A percentile compares a stretch with the other conserved stretches of the same genome.
Evolutionary conservation across 768 basidiomycete genomes (phyloP).

Genomic region (Psilocybe tampanensis): DNA sequence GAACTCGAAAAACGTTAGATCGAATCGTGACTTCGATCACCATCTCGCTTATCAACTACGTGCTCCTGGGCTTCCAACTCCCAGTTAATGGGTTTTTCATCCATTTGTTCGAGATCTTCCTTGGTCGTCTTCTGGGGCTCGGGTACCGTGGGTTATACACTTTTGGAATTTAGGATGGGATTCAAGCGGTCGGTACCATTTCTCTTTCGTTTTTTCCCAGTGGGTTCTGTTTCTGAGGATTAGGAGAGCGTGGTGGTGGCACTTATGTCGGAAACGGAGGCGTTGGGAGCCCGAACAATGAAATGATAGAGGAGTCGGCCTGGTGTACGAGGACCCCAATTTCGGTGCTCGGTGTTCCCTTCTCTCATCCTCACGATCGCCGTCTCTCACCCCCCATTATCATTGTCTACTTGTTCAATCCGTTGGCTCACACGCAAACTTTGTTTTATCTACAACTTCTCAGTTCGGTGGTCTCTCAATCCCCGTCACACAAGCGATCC

Average conservation of each 20-base stretch:
- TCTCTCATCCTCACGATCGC: too few relatives aligned
- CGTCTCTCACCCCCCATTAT: too few relatives aligned
- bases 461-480: conserved; percentile 76
- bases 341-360: not conserved
- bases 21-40: conserved; percentile 71
- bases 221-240: too few relatives aligned
- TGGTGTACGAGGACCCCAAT: conserved; percentile 8
- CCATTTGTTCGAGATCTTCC: conserved; percentile 80
- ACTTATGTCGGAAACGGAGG: too few relatives aligned
- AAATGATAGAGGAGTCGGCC: not conserved
- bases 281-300: too few relatives aligned
- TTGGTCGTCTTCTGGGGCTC: conserved; percentile 81
- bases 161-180: conserved; percentile 75
- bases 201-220: too few relatives aligned
- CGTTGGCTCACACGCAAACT: too few relatives aligned
- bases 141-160: conserved; percentile 70
- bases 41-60: conserved; percentile 72
- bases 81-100: conserved; percentile 77
- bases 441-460: conserved; percentile 51
- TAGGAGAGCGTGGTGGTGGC: too few relatives aligned
- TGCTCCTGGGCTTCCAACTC: conserved; percentile 73
- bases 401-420: too few relatives aligned
- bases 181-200: conserved; percentile 45
- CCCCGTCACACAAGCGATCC: conserved; percentile 67
- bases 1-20: conserved; percentile 33